Percentiles rank a stretch among this genome's conserved stretches.
Conservation (phyloP, 208 protist species). For the Leishmania turanica region DNA sequence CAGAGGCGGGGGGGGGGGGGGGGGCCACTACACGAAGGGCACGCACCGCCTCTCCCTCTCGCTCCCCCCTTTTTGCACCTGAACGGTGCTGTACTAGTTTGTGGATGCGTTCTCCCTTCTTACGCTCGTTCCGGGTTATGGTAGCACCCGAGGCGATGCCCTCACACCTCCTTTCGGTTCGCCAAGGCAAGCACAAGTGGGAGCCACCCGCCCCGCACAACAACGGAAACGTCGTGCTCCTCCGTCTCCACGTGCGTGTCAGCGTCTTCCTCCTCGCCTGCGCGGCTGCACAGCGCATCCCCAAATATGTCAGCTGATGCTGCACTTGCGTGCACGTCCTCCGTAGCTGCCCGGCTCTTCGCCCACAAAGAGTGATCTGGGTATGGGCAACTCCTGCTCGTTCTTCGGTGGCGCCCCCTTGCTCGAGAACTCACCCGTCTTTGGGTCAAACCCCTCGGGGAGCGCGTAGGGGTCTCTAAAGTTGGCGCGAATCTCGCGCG, state of each 20-base stretch:
- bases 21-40: neutral
- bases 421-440: constrained; percentile 40
- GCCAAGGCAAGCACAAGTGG: neutral
- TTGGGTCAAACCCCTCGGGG: constrained; percentile 73
- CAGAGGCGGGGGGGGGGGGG: too few relatives aligned
- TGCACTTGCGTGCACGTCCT: constrained; percentile 23
- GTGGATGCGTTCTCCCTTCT: neutral
- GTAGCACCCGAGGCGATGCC: neutral
- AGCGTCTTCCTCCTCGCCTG: neutral
- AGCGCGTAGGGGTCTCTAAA: constrained; percentile 78
- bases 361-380: constrained; percentile 52
- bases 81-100: too few relatives aligned
- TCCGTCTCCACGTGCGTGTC: neutral
- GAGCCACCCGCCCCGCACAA: neutral
- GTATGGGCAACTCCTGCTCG: constrained; percentile 18
- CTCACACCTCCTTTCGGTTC: too few relatives aligned
- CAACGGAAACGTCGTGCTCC: neutral
- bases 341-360: constrained; percentile 46
- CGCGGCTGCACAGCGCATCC: neutral
- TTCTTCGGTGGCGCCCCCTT: constrained; percentile 15
- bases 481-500: constrained; percentile 50
- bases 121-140: neutral
- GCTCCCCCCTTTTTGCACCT: neutral
- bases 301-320: neutral
- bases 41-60: neutral